Percentiles rank a stretch among this genome's conserved stretches.
Evolutionary conservation across 164 flowering plant genomes (phyloP).

Genomic region (Vitis rupestris): DNA sequence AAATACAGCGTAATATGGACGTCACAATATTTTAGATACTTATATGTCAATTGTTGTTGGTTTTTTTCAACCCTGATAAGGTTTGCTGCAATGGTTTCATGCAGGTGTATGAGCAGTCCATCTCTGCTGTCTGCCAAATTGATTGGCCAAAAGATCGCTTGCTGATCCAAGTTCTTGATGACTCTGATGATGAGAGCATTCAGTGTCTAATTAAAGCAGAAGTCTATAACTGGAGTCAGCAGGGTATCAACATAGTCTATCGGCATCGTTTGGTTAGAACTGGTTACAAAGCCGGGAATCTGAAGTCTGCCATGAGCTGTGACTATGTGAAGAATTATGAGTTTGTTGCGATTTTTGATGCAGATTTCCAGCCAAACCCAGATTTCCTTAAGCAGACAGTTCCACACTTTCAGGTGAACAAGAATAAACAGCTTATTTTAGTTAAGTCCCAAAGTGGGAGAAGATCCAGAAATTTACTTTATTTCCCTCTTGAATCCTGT

Average conservation of each 20-base stretch:
- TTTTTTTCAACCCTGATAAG: conserved; percentile 14
- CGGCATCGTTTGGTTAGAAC: conserved; percentile 68
- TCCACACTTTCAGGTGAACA: conserved; percentile 63
- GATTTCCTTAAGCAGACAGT: conserved; percentile 64
- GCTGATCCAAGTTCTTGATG: conserved; percentile 75
- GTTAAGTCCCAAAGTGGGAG: background rate
- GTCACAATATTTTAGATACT: background rate
- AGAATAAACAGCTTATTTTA: background rate
- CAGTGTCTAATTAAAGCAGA: conserved; percentile 61
- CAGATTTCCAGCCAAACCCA: conserved; percentile 76
- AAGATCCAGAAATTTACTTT: background rate
- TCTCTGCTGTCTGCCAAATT: conserved; percentile 71
- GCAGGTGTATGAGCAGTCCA: conserved; percentile 81
- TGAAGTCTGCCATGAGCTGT: conserved; percentile 74
- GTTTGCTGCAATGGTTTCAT: conserved; percentile 8
- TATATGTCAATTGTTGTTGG: background rate
- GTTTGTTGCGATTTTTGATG: conserved; percentile 78
- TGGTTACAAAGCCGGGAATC: conserved; percentile 79
- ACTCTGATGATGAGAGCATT: conserved; percentile 68
- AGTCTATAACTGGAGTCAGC: conserved; percentile 64
- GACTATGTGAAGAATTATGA: conserved; percentile 65
- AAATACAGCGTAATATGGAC: background rate
- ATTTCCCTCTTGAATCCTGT: conserved; percentile 9
- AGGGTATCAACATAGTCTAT: conserved; percentile 63
- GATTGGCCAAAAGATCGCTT: conserved; percentile 77